Evolutionary conservation across 148 eudicot genomes (phyloP), one percentile per base, ranked within the genome.

Genomic region (Drosera capensis): DNA sequence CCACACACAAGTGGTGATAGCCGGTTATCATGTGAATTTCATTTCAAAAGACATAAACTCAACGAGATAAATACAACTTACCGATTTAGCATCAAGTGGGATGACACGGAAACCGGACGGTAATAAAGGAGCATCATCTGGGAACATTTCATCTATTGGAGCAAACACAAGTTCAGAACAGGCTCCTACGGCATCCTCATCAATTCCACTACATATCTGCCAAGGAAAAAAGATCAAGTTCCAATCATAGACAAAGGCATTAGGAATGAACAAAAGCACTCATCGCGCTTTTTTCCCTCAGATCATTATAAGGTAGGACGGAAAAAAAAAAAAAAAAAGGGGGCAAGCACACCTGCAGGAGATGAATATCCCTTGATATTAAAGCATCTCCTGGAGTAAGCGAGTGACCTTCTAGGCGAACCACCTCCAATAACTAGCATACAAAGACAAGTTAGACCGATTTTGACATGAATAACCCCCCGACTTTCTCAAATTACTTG

Each of bases 81-180:
- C 97, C 51, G 79, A 55, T 71, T 84, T 84, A 23, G 87, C 57
- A 36, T 78, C 95, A 50, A 90, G 51, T 0, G 97, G 97, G 44
- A 78, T 76, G 19, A 90, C 55, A 37, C 97, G 95, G 56, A 90
- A 90, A 23, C 97, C 97, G 31, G 97, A 90, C 18, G 97, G 84
- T 22, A 90, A 65, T 40, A 90, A 60, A 15, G 83, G 87, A 53
- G 84, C 84, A 62, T 90, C 95, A 61, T 90, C 93, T 1, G 82
- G 92, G 63, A 90, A 90, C 86, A 80, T 72, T 59, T 80, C 97
- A 66, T 79, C 84, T 20, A 90, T 84, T 47, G 95, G 95, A 42
- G 97, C 97, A 71, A 90, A 90, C 48, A 90, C 74, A 49, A 84
- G 93, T 68, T 90, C 95, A 45, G 85, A 64, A 68, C 85, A 90